These are phyloP conservation scores for Dissophora globulifera DNA, from an alignment of 192 early-diverging fungal genomes.

Conservation along the genomic window DNA sequence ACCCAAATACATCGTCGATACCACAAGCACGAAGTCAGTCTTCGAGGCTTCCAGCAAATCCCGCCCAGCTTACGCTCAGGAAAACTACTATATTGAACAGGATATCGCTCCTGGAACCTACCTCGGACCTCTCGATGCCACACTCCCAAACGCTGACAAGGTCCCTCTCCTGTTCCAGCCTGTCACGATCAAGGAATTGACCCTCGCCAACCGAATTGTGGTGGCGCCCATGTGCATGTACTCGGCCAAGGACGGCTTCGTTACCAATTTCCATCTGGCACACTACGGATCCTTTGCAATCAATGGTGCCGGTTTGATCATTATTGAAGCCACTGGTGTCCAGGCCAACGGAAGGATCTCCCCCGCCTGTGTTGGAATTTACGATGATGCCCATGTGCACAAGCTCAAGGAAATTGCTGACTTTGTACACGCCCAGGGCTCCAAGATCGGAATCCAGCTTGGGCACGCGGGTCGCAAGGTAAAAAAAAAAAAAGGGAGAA, in stretches of 20 bases:
- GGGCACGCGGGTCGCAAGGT: slow-evolving; percentile 86
- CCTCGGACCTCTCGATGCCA: slow-evolving; percentile 40
- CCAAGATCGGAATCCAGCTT: slow-evolving; percentile 76
- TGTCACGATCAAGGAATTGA: slow-evolving; percentile 69
- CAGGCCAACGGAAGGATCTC: slow-evolving; percentile 75
- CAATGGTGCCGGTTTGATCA: slow-evolving; percentile 79
- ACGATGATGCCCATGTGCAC: slow-evolving; percentile 80
- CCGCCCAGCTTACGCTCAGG: slow-evolving; percentile 22
- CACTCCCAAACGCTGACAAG: slow-evolving; percentile 18
- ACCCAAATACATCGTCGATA: slow-evolving; percentile 27
- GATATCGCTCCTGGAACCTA: slow-evolving; percentile 30
- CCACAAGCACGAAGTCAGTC: not conserved
- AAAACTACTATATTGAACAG: slow-evolving; percentile 35
- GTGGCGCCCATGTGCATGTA: slow-evolving; percentile 91
- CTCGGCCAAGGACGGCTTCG: slow-evolving; percentile 70
- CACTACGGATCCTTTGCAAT: slow-evolving; percentile 76
- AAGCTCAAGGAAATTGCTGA: slow-evolving; percentile 66
- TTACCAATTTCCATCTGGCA: slow-evolving; percentile 73
- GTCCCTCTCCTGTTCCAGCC: slow-evolving; percentile 70
- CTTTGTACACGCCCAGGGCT: slow-evolving; percentile 70
- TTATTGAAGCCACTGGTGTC: slow-evolving; percentile 85
- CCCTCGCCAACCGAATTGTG: slow-evolving; percentile 79
- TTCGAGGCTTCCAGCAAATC: slow-evolving; percentile 11
- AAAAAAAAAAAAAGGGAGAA: no score
- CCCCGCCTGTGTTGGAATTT: slow-evolving; percentile 81